A percentile compares a stretch with the other conserved stretches of the same genome.
phyloP scores from a whole-genome alignment of 2,329 filamentous ascomycete species.

The Trichophyton schoenleinii region DNA sequence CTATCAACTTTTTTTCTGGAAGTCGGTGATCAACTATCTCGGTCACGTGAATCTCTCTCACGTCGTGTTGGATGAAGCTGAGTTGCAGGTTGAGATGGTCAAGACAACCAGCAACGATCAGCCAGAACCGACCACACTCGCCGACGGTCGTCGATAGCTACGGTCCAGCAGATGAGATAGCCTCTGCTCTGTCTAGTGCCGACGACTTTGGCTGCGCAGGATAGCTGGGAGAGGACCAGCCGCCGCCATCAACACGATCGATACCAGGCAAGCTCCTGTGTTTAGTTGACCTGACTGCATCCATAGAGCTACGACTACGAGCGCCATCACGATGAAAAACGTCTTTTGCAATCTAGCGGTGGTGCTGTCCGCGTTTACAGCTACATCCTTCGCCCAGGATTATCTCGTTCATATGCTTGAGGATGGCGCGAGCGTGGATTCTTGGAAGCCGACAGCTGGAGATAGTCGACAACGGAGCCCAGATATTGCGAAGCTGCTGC shows the following conservation, averaged over 20 bases:
- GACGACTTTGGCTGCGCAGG: neutral
- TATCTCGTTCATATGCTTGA: constrained; percentile 25
- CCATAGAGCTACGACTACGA: neutral
- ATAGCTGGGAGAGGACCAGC: neutral
- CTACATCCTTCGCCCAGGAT: constrained; percentile 15
- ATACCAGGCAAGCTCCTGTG: neutral
- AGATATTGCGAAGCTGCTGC: constrained; percentile 26
- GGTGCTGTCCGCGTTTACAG: constrained; percentile 8
- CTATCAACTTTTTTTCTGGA: no score
- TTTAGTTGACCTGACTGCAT: no score
- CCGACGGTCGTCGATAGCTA: neutral
- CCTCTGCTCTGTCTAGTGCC: neutral
- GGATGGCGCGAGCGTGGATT: neutral
- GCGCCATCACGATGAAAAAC: constrained; percentile 12
- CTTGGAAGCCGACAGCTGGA: constrained; percentile 9
- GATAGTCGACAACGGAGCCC: constrained; percentile 13
- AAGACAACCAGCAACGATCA: no score
- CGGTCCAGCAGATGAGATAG: neutral
- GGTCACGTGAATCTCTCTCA: no score
- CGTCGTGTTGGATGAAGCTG: no score
- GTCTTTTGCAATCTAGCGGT: constrained; percentile 10
- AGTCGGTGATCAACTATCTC: no score
- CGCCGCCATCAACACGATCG: neutral
- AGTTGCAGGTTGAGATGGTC: no score
- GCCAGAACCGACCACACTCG: no score